A percentile compares a stretch with the other conserved stretches of the same genome.
Evolutionary conservation across 495 filamentous ascomycete species (phyloP).

Genomic region (Pseudotulostoma volvatum): DNA sequence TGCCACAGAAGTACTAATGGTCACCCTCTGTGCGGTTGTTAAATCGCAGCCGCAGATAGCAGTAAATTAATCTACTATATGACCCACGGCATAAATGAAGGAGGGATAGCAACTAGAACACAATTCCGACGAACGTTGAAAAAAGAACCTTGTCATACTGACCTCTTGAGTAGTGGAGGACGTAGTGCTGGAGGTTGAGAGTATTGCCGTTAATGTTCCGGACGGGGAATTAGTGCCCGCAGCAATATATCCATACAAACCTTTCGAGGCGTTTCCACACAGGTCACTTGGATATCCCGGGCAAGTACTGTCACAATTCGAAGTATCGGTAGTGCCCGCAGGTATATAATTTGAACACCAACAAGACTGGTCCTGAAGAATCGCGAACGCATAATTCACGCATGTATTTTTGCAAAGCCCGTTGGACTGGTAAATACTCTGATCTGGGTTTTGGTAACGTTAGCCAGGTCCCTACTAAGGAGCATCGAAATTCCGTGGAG

Average conservation of each 20-base stretch:
- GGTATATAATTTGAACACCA: constrained; percentile 67
- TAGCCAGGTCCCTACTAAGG: constrained; percentile 6
- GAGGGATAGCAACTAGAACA: no score
- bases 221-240: constrained; percentile 14
- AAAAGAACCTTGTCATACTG: no score
- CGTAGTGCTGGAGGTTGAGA: constrained; percentile 8
- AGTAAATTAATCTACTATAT: not conserved
- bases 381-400: constrained; percentile 45
- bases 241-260: constrained; percentile 43
- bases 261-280: constrained; percentile 40
- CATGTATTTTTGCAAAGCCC: constrained; percentile 44
- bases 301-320: constrained; percentile 40
- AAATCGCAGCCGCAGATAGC: constrained; percentile 4
- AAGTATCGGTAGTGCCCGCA: constrained; percentile 19
- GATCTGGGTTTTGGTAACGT: constrained; percentile 22
- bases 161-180: constrained; percentile 11
- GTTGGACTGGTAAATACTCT: constrained; percentile 45
- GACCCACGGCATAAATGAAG: no score
- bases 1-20: constrained; percentile 1
- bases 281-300: constrained; percentile 50
- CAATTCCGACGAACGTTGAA: no score
- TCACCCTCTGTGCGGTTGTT: constrained; percentile 6
- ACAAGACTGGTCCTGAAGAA: constrained; percentile 46
- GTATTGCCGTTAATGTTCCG: constrained; percentile 19
- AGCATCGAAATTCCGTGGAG: not conserved